phyloP scores from a whole-genome alignment of 441 rosid genomes.

The Raphanus hybrid region DNA sequence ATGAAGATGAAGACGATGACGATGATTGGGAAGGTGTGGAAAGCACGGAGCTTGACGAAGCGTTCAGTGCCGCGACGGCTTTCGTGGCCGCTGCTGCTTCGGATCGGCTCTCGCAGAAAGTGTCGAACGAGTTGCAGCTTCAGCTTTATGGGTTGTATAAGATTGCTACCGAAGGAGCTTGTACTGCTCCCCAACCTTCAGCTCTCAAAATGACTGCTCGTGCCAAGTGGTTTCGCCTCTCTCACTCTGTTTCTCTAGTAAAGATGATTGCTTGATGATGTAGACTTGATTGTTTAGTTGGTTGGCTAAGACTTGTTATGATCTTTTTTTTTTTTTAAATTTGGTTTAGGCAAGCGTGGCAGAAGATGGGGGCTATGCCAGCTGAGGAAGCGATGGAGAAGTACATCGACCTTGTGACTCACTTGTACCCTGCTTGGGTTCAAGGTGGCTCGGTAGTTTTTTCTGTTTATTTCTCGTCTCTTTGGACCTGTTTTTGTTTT shows the following conservation, averaged over 20 bases:
- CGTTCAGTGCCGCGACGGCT: slow-evolving; percentile 76
- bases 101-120: slow-evolving; percentile 64
- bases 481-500: background rate
- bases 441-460: slow-evolving; percentile 60
- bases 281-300: slow-evolving; percentile 6
- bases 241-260: background rate
- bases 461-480: background rate
- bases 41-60: slow-evolving; percentile 79
- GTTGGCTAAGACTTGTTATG: slow-evolving; percentile 11
- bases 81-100: slow-evolving; percentile 81
- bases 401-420: slow-evolving; percentile 78
- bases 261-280: slow-evolving; percentile 6
- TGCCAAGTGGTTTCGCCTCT: slow-evolving; percentile 70
- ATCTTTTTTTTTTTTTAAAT: background rate
- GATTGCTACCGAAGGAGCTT: slow-evolving; percentile 91
- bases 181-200: slow-evolving; percentile 77
- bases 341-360: slow-evolving; percentile 82
- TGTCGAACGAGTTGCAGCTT: slow-evolving; percentile 62
- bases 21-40: slow-evolving; percentile 90
- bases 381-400: slow-evolving; percentile 92
- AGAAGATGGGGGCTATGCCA: slow-evolving; percentile 88
- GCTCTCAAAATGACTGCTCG: slow-evolving; percentile 87
- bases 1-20: slow-evolving; percentile 47
- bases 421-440: slow-evolving; percentile 77
- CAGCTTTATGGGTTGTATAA: slow-evolving; percentile 84